These are phyloP conservation scores for Penicillium aurantiogriseum DNA, from an alignment of 2,329 filamentous ascomycete species.

Conservation along the genomic window DNA sequence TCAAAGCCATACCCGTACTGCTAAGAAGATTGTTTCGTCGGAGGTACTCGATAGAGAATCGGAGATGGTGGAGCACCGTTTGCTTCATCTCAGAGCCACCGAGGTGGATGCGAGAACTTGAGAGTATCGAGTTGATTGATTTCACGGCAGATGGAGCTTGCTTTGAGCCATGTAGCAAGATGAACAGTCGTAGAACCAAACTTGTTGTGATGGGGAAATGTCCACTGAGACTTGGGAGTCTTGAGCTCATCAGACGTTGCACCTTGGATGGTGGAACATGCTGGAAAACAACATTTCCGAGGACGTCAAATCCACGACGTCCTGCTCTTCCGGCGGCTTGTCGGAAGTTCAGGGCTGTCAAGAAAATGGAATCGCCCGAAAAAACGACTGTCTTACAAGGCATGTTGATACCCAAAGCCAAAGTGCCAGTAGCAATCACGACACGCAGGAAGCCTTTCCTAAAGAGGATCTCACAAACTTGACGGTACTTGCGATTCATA, in stretches of 20 bases:
- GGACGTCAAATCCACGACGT: conserved; percentile 74
- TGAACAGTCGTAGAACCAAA: conserved; percentile 66
- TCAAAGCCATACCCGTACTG: conserved; percentile 60
- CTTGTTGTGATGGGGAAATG: conserved; percentile 77
- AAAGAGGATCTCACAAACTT: conserved; percentile 49
- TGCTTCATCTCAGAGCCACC: conserved; percentile 67
- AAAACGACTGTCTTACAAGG: conserved; percentile 81
- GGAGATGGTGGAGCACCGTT: conserved; percentile 70
- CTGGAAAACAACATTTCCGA: conserved; percentile 79
- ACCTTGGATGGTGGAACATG: conserved; percentile 61
- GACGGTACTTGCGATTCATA: conserved; percentile 74
- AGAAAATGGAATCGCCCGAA: conserved; percentile 67
- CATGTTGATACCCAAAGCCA: conserved; percentile 79
- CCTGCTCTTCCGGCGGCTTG: conserved; percentile 76
- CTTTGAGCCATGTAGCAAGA: conserved; percentile 64
- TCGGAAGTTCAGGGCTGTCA: conserved; percentile 73
- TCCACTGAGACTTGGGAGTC: conserved; percentile 70
- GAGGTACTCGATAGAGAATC: conserved; percentile 79
- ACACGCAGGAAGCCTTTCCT: conserved; percentile 67
- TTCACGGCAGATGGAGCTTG: conserved; percentile 61
- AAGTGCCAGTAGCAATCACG: conserved; percentile 72
- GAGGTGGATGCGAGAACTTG: conserved; percentile 67
- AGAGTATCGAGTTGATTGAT: conserved; percentile 65
- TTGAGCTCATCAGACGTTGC: conserved; percentile 68
- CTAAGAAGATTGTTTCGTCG: conserved; percentile 66